A percentile compares a stretch with the other conserved stretches of the same genome.
These are phyloP conservation scores for Melampsora abietis-canadensis DNA, from an alignment of 1,284 basidiomycete genomes.

Conservation along the genomic window DNA sequence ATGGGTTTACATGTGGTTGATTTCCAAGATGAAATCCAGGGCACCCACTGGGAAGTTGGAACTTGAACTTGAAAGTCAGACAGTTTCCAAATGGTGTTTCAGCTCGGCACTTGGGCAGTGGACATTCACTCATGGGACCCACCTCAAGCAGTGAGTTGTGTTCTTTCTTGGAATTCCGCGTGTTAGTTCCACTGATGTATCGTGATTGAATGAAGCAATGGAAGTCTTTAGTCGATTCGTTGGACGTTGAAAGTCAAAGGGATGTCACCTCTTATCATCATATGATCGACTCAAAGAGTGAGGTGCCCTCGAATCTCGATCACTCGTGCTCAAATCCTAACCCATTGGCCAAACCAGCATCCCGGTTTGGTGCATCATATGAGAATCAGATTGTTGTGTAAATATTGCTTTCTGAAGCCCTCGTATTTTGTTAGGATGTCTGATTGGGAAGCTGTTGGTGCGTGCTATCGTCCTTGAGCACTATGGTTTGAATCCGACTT, in stretches of 20 bases:
- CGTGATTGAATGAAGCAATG: background rate
- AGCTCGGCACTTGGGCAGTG: background rate
- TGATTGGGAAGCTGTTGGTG: constrained; percentile 32
- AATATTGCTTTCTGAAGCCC: background rate
- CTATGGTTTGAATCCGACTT: constrained; percentile 8
- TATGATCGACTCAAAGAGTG: constrained; percentile 11
- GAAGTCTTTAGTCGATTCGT: background rate
- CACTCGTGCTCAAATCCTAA: no score
- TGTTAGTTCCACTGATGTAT: background rate
- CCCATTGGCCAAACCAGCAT: no score
- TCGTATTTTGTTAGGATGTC: constrained; percentile 18
- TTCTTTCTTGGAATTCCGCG: background rate
- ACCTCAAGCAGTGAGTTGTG: background rate
- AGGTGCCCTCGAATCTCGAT: background rate
- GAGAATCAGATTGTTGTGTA: no score
- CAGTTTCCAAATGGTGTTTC: background rate
- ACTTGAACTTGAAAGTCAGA: no score
- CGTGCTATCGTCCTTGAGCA: constrained; percentile 19
- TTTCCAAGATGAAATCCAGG: no score
- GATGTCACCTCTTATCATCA: background rate
- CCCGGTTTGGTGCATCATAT: no score
- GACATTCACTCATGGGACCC: constrained; percentile 11
- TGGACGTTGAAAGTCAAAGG: background rate
- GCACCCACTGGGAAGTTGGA: no score
- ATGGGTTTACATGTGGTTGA: no score